A percentile compares a stretch with the other conserved stretches of the same genome.
phyloP scores from a whole-genome alignment of 148 eudicot genomes.

The Diospyros kaki region DNA sequence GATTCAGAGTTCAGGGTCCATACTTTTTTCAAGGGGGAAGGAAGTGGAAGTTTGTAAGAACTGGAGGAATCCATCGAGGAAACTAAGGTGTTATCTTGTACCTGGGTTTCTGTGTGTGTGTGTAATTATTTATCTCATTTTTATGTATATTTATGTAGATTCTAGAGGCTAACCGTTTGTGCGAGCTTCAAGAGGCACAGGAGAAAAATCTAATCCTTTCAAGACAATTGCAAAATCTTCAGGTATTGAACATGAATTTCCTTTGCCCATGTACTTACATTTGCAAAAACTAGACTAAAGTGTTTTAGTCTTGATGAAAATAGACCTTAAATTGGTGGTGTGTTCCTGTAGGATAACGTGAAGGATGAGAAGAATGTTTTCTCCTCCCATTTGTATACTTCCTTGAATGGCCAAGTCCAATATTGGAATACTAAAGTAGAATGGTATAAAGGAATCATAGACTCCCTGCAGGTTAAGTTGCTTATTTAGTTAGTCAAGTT shows the following conservation, averaged over 20 bases:
- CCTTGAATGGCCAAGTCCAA: slow-evolving; percentile 79
- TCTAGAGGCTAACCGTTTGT: slow-evolving; percentile 77
- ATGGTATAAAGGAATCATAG: slow-evolving; percentile 57
- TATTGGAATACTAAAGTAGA: slow-evolving; percentile 81
- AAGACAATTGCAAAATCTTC: slow-evolving; percentile 82
- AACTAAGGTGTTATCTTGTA: slow-evolving; percentile 52
- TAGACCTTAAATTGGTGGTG: not conserved
- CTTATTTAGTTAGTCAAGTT: slow-evolving; percentile 9
- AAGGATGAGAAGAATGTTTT: slow-evolving; percentile 64
- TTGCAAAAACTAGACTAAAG: not conserved
- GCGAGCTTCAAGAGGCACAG: slow-evolving; percentile 85
- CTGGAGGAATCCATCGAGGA: slow-evolving; percentile 81
- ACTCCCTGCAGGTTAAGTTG: slow-evolving; percentile 71
- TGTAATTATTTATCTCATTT: not conserved
- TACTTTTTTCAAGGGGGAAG: slow-evolving; percentile 39
- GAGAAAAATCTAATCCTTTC: slow-evolving; percentile 60
- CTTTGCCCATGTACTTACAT: not conserved
- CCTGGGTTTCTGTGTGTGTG: not conserved
- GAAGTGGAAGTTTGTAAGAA: slow-evolving; percentile 73
- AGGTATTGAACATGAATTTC: slow-evolving; percentile 37
- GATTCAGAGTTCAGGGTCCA: slow-evolving; percentile 56
- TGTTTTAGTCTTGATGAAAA: not conserved
- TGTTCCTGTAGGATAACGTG: slow-evolving; percentile 54
- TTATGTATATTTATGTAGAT: slow-evolving; percentile 43
- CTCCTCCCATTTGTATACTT: slow-evolving; percentile 68